Evolutionary conservation across 2,329 filamentous ascomycete species (phyloP), one percentile per base, ranked within the genome.

Genomic region (Cercospora zeae-maydis): DNA sequence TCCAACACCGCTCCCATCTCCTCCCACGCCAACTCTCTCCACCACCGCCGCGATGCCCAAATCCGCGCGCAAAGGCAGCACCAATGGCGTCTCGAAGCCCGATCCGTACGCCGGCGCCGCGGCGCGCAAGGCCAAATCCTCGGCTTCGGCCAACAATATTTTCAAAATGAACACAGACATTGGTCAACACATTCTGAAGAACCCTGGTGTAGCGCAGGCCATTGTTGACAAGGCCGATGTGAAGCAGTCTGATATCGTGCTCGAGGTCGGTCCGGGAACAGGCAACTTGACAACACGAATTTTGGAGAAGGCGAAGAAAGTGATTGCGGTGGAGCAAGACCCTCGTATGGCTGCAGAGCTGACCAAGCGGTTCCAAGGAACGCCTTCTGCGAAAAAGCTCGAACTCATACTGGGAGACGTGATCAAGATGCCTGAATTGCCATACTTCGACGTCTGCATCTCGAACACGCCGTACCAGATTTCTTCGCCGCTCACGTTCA

Each of bases 151-250:
- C 45, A 92, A 96, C 80, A 93, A 91, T 72, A 91, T 97, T 78
- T 98, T 98, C 86, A 96, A 96, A 77, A 96, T 97, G 86, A 96
- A 96, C 82, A 95, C 90, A 71, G 86, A 93, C 76, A 86, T 95
- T 69, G 92, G 93, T 71, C 87, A 90, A 75, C 92, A 98, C 77
- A 95, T 99, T 66, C 84, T 98, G 68, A 97, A 96, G 77, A 96
- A 96, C 76, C 91, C 91, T 1, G 90, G 90, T 72, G 89, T 96
- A 54, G 89, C 90, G 4, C 87, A 90, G 74, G 87, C 87, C 57
- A 93, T 95, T 70, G 90, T 93, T 33, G 83, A 89, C 70, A 98
- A 98, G 80, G 91, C 92, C 14, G 86, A 89, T 71, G 83, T 99
- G 39, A 96, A 97, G 75, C 93, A 95, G 62, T 93, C 90, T 34